phyloP scores from a whole-genome alignment of 176 grass and related monocot species.

The Aegilops sharonensis region DNA sequence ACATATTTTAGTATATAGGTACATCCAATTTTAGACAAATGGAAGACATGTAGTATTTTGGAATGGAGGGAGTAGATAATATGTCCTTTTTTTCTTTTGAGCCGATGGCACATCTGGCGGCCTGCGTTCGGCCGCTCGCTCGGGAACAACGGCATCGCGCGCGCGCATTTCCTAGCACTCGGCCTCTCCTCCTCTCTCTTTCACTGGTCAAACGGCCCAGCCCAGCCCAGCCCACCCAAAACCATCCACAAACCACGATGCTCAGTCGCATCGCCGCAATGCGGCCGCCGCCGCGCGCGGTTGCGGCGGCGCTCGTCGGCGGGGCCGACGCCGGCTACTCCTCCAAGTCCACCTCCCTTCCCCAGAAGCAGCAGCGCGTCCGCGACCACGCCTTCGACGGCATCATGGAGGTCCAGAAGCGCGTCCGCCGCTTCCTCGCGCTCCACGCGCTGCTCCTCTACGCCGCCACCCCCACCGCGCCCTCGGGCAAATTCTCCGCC shows the following conservation, averaged over 20 bases:
- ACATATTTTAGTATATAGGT: too few relatives aligned
- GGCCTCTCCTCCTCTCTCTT: too few relatives aligned
- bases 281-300: not conserved
- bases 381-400: slow-evolving; percentile 83
- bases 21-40: too few relatives aligned
- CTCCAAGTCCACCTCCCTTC: slow-evolving; percentile 82
- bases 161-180: too few relatives aligned
- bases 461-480: slow-evolving; percentile 33
- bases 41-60: too few relatives aligned
- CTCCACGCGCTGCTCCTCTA: slow-evolving; percentile 63
- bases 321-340: not conserved
- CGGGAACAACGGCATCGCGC: too few relatives aligned
- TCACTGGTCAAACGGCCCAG: too few relatives aligned
- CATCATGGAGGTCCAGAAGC: slow-evolving; percentile 91
- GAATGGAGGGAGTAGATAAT: too few relatives aligned
- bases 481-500: slow-evolving; percentile 10
- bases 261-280: not conserved
- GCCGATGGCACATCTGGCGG: too few relatives aligned
- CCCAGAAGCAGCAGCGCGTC: slow-evolving; percentile 73
- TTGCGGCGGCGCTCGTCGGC: not conserved
- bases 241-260: not conserved
- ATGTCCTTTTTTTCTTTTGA: too few relatives aligned
- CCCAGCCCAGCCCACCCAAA: not conserved
- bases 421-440: slow-evolving; percentile 55
- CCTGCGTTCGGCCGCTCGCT: too few relatives aligned